Base-by-base conservation (phyloP, 768 basidiomycete species). In the Psilocybe cubensis region DNA sequence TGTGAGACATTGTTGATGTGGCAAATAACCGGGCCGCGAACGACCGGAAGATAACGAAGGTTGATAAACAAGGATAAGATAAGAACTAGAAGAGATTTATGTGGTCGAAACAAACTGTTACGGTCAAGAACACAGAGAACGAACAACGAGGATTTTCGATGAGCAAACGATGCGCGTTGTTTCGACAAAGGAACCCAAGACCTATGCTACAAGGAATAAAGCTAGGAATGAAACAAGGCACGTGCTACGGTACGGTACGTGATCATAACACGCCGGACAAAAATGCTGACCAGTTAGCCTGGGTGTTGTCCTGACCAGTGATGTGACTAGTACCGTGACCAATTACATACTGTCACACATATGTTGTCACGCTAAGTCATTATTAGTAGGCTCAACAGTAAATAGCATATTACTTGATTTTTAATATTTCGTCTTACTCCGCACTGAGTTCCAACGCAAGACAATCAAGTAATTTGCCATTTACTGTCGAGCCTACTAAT, bases 181-280 rank as follows among this genome's bases (percentile, higher is more conserved):
- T 42, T 52, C 50, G 33, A 52, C 21, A n/a, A 52, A 24, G 50
- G 20, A 17, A 20, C 24, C 2, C 17, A 48, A 8, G 18, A 27
- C 9, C 23, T 31, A 48, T 3, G 47, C 28, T 48, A 48, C 47
- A 21, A 45, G 25, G 14, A 47, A 47, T 47, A 47, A 23, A 9
- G 14, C 8, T 10, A 27, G 11, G 21, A 48, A 28, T 45, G 43
- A 21, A 21, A 41, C 40, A 45, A 21, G 24, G 24, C 43, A 21
- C 6, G 43, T 45, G 24, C 20, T 45, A 31, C 31, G 31, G 31
- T 45, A 31, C 31, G 31, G 31, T 31, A 41, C 51, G 18, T 52
- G 56, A 51, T 47, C 56, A 27, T 57, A 24, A 57, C 56, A 57
- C n/a, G n/a, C n/a, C n/a, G n/a, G n/a, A n/a, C n/a, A n/a, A n/a